These are phyloP conservation scores for Tylopilus balloui DNA, from an alignment of 768 basidiomycete genomes.

Conservation along the genomic window DNA sequence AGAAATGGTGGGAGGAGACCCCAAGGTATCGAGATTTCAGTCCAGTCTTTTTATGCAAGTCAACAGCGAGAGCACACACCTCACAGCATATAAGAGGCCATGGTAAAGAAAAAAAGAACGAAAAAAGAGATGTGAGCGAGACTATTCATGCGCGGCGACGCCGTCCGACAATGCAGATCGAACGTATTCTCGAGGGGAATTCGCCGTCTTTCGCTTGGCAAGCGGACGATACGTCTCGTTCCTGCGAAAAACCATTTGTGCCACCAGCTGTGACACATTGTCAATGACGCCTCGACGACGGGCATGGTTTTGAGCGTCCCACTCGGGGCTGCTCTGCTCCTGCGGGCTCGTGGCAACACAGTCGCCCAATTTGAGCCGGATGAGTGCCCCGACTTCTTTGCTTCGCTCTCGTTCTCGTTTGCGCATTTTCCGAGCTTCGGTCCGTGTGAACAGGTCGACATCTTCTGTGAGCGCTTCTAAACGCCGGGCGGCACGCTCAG, in stretches of 20 bases:
- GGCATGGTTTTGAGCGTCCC: constrained; percentile 13
- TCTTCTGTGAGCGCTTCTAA: constrained; percentile 33
- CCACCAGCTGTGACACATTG: constrained; percentile 40
- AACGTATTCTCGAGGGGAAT: constrained; percentile 18
- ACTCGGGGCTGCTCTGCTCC: constrained; percentile 22
- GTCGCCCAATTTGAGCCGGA: constrained; percentile 50
- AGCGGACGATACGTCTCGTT: constrained; percentile 37
- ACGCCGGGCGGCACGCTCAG: constrained; percentile 31
- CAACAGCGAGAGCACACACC: constrained; percentile 17
- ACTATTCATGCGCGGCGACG: constrained; percentile 14
- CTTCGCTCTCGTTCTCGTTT: constrained; percentile 52
- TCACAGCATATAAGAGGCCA: constrained; percentile 19
- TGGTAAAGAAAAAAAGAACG: constrained; percentile 4
- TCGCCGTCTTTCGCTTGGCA: constrained; percentile 31
- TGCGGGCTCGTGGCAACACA: constrained; percentile 20
- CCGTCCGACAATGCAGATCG: constrained; percentile 30
- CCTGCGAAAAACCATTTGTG: constrained; percentile 45
- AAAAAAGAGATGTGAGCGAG: background rate
- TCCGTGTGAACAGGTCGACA: constrained; percentile 36
- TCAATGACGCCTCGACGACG: constrained; percentile 25
- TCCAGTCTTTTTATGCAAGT: constrained; percentile 13
- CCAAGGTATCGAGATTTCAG: constrained; percentile 19
- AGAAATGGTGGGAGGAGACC: too few relatives aligned
- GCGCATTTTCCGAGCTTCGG: constrained; percentile 41
- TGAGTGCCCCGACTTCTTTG: constrained; percentile 51